Base-by-base conservation (phyloP, 495 filamentous ascomycete genomes). In the Talaromyces nanjingensis region DNA sequence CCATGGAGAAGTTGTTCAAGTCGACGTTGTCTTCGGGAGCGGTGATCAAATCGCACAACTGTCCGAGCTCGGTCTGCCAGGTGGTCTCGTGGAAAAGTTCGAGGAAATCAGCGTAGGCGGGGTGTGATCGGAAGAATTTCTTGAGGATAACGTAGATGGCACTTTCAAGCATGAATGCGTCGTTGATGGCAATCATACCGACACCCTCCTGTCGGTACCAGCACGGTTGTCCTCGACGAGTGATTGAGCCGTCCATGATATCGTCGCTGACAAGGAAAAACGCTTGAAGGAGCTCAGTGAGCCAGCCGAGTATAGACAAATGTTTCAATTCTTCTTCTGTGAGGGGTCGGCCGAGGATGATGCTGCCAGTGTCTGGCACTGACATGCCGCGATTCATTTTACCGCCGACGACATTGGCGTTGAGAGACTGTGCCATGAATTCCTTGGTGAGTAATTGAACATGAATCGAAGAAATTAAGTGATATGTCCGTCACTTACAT, bases 341-440 rank as follows among this genome's bases (percentile, higher is more conserved):
- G 62, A 97, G 85, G 62, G 87, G 80, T 63, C 86, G 80, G 71
- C 84, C 78, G 66, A 92, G 85, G 60, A 98, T 89, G 68, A 94
- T 73, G 66, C 89, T 86, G 62, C 86, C 85, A 57, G 92, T 93
- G 80, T 98, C 94, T 64, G 93, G 89, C 57, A 97, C 92, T 59
- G 94, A 97, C 86, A 98, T 94, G 76, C 96, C 94, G 67, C 94
- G 91, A 81, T 98, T 98, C 81, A 91, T 93, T 84, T 98, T 98
- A 70, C 94, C 94, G 70, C 96, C 96, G 57, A 93, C 78, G 16
- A 90, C 84, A 75, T 98, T 98, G 82, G 87, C 83, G 67, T 90
- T 81, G 66, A 98, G 83, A 57, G 81, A 84, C 92, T 96, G 62
- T 65, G 2, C 14, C 6, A 60, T 29, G 18, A 39, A 62, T 37